A percentile compares a stretch with the other conserved stretches of the same genome.
Evolutionary conservation across 192 early-diverging fungal genomes (phyloP).

Genomic region (Paraglomus occultum): DNA sequence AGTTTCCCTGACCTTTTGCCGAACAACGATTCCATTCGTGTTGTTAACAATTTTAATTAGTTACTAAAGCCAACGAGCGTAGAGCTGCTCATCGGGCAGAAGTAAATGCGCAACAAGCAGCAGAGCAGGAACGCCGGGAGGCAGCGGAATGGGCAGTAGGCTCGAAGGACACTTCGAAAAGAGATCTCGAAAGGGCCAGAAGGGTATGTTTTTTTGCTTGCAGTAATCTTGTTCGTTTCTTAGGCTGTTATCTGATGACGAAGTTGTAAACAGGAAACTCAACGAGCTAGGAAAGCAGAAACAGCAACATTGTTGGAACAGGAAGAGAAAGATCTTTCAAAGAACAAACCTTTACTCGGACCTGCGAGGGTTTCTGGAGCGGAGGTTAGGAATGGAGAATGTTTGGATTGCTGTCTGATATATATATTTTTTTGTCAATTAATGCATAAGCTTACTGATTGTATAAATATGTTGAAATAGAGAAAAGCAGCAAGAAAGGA

Average conservation of each 20-base stretch:
- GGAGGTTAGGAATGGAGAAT: constrained; percentile 34
- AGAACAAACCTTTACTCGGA: constrained; percentile 41
- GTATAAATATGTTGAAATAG: constrained; percentile 27
- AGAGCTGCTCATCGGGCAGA: constrained; percentile 68
- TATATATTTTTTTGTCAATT: not conserved
- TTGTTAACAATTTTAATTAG: constrained; percentile 32
- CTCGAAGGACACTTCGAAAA: constrained; percentile 62
- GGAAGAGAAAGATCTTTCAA: constrained; percentile 54
- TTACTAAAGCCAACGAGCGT: constrained; percentile 68
- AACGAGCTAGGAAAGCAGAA: constrained; percentile 52
- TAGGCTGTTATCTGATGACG: not conserved
- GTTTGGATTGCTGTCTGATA: not conserved
- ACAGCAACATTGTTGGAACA: constrained; percentile 50
- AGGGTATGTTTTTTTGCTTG: constrained; percentile 36
- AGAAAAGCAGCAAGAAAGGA: constrained; percentile 61
- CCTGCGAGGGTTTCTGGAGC: constrained; percentile 41
- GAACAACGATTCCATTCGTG: not conserved
- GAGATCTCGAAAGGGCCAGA: constrained; percentile 58
- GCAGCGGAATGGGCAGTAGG: constrained; percentile 63
- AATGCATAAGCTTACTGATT: not conserved
- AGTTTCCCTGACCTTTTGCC: not conserved
- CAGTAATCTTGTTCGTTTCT: not conserved
- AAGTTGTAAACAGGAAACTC: constrained; percentile 40
- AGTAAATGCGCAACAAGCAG: constrained; percentile 50
- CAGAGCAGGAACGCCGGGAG: constrained; percentile 57